Conservation (phyloP, 2,329 filamentous ascomycete species). For the Colletotrichum ledebouriae region DNA sequence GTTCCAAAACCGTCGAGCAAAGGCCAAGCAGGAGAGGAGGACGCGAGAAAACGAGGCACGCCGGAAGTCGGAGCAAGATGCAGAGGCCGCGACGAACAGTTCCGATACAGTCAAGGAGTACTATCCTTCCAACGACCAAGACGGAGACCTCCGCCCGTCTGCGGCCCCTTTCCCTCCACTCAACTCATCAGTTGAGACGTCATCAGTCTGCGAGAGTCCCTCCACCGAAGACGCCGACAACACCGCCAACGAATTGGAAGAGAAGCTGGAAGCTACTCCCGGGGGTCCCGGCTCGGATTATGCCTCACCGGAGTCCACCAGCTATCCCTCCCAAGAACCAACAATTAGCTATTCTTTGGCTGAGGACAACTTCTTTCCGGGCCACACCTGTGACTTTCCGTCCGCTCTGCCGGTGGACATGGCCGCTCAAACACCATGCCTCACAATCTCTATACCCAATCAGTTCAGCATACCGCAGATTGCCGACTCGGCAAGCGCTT, state of each 20-base stretch:
- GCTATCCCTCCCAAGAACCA: conserved; percentile 30
- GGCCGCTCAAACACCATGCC: conserved; percentile 22
- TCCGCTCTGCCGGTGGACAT: conserved; percentile 27
- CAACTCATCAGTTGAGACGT: conserved; percentile 1
- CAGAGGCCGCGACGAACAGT: conserved; percentile 49
- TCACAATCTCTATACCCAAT: conserved; percentile 41
- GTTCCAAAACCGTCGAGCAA: conserved; percentile 76
- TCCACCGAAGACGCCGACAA: conserved; percentile 22
- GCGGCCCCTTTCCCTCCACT: conserved; percentile 49
- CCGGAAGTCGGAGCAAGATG: conserved; percentile 50
- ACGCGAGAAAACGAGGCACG: conserved; percentile 63
- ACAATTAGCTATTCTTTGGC: conserved; percentile 31
- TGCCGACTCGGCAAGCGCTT: conserved; percentile 30
- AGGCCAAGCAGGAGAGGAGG: conserved; percentile 75
- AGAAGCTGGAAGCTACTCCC: background rate
- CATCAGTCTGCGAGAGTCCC: conserved; percentile 15
- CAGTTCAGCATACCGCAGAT: conserved; percentile 32
- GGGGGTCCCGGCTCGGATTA: conserved; percentile 35
- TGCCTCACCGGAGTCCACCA: conserved; percentile 38
- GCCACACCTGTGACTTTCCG: conserved; percentile 40
- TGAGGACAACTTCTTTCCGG: conserved; percentile 31
- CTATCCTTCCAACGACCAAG: conserved; percentile 50
- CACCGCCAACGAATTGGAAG: background rate
- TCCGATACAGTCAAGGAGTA: conserved; percentile 53
- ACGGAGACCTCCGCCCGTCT: conserved; percentile 56